phyloP scores from a whole-genome alignment of 2,329 filamentous ascomycete genomes.

The Trichoderma semiorbis region DNA sequence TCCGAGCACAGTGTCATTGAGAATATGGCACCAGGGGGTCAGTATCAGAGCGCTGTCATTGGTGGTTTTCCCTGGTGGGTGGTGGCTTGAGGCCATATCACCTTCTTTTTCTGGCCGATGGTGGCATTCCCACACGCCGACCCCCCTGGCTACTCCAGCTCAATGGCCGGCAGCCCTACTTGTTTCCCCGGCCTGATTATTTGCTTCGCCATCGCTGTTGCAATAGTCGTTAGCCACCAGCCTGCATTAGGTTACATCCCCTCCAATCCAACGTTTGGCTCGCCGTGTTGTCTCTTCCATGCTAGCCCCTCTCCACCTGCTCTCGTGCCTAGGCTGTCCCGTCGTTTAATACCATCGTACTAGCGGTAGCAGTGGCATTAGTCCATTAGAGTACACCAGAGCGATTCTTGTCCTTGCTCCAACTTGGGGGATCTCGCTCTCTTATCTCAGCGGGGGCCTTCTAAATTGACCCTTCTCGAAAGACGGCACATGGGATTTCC shows the following conservation, averaged over 20 bases:
- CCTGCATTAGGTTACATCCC: slow-evolving; percentile 26
- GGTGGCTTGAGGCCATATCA: slow-evolving; percentile 32
- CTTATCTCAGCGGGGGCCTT: slow-evolving; percentile 21
- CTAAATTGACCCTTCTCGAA: slow-evolving; percentile 8
- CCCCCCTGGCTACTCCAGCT: slow-evolving; percentile 24
- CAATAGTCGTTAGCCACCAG: slow-evolving; percentile 22
- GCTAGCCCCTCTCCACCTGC: slow-evolving; percentile 16
- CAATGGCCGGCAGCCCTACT: slow-evolving; percentile 27
- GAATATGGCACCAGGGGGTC: slow-evolving; percentile 19
- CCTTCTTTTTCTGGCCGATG: slow-evolving; percentile 36
- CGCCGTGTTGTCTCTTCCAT: slow-evolving; percentile 19
- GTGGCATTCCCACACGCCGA: slow-evolving; percentile 33
- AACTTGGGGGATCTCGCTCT: slow-evolving; percentile 19
- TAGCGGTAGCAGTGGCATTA: slow-evolving; percentile 5
- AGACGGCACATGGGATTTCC: slow-evolving; percentile 34
- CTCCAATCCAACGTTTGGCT: slow-evolving; percentile 14
- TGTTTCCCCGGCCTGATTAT: slow-evolving; percentile 18
- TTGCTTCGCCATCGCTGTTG: slow-evolving; percentile 22
- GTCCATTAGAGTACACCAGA: not conserved
- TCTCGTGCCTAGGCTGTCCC: slow-evolving; percentile 17
- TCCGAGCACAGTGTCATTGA: slow-evolving; percentile 22
- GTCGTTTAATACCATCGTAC: slow-evolving; percentile 10
- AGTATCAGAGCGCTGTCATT: slow-evolving; percentile 32
- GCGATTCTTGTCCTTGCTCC: not conserved
- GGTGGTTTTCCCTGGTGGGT: slow-evolving; percentile 28